phyloP scores from a whole-genome alignment of 2,329 filamentous ascomycete genomes.

The Sclerotinia minor region DNA sequence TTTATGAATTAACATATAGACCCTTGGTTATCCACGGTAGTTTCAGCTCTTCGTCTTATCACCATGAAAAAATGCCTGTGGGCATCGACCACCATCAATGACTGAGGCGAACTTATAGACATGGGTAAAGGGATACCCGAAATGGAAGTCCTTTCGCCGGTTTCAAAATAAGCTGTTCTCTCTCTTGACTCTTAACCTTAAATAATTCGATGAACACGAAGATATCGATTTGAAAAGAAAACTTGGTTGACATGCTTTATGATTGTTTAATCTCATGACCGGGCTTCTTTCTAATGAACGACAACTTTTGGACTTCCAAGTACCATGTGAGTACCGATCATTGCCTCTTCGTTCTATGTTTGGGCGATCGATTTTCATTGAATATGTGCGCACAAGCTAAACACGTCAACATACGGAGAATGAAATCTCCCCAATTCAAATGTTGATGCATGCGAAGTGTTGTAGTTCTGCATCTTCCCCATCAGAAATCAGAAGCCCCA shows the following conservation, averaged over 20 bases:
- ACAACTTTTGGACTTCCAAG: not conserved
- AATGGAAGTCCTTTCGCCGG: conserved; percentile 9
- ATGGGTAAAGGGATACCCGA: not conserved
- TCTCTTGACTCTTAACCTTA: not conserved
- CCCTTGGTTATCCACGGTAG: not conserved
- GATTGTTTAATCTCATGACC: not conserved
- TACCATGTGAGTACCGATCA: not conserved
- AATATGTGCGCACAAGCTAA: not conserved
- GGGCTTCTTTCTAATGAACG: not conserved
- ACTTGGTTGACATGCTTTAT: not conserved
- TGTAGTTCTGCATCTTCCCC: not conserved
- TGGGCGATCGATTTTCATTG: not conserved
- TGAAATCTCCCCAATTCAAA: not conserved
- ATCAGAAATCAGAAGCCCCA: not conserved
- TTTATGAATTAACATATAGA: not conserved
- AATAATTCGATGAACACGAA: not conserved
- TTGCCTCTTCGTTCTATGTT: not conserved
- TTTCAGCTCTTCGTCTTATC: conserved; percentile 9
- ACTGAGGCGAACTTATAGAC: not conserved
- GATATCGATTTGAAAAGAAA: not conserved
- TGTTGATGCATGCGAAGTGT: not conserved
- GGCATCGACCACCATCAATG: not conserved
- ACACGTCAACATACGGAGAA: conserved; percentile 2
- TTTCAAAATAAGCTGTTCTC: conserved; percentile 15
- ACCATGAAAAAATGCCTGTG: conserved; percentile 2